These are phyloP conservation scores for Trichosporon coremiiforme DNA, from an alignment of 1,284 basidiomycete genomes.

Conservation along the genomic window DNA sequence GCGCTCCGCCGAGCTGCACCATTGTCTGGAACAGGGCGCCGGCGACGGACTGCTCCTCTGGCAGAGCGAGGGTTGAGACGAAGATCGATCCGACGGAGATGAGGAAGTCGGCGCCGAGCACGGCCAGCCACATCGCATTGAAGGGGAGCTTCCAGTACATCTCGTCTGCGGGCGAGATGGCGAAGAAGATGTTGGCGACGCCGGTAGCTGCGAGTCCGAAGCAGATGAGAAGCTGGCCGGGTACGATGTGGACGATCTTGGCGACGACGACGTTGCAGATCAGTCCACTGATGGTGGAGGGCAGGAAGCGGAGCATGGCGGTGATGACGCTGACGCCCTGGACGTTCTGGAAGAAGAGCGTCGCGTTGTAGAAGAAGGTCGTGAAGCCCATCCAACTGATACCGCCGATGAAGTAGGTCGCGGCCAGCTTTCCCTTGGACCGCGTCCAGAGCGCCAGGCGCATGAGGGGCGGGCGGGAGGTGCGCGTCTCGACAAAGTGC, in stretches of 20 bases:
- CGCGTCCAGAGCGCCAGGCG: constrained; percentile 68
- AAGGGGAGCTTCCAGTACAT: constrained; percentile 81
- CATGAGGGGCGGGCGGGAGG: constrained; percentile 67
- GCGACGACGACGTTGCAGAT: constrained; percentile 64
- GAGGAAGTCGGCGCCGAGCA: constrained; percentile 78
- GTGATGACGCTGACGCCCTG: constrained; percentile 57
- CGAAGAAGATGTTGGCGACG: constrained; percentile 70
- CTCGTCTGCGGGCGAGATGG: constrained; percentile 64
- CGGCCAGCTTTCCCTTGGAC: constrained; percentile 67
- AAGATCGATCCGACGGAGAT: constrained; percentile 74
- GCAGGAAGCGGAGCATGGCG: constrained; percentile 75
- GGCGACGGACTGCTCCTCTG: constrained; percentile 75
- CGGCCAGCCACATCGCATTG: constrained; percentile 70
- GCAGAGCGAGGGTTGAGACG: constrained; percentile 69
- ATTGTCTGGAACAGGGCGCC: constrained; percentile 63
- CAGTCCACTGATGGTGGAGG: constrained; percentile 71
- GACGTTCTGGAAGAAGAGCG: constrained; percentile 50
- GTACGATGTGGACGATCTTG: constrained; percentile 40
- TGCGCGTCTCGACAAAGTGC: constrained; percentile 60
- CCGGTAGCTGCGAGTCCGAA: constrained; percentile 64
- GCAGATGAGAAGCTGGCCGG: constrained; percentile 59
- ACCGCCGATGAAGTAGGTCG: constrained; percentile 69
- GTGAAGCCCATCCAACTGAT: constrained; percentile 68
- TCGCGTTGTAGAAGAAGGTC: constrained; percentile 45
- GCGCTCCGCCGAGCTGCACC: constrained; percentile 67